Conservation (phyloP, 2,329 filamentous ascomycete species). For the Golovinomyces cichoracearum region DNA sequence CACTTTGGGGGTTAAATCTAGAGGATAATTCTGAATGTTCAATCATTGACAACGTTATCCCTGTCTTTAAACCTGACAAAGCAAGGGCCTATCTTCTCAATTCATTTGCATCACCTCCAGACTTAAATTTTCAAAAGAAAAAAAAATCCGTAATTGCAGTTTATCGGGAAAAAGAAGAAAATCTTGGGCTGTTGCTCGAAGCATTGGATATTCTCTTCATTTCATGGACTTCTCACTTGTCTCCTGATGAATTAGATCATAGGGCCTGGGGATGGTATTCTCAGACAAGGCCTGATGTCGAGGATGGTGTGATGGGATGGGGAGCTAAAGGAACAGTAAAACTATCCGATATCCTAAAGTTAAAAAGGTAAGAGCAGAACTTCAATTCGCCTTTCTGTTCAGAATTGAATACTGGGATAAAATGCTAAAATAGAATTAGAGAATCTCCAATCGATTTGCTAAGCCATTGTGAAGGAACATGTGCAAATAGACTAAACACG, state of each 20-base stretch:
- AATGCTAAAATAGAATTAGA: too few species aligned
- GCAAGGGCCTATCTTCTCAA: slow-evolving; percentile 33
- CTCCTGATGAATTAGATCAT: slow-evolving; percentile 40
- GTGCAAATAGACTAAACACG: too few species aligned
- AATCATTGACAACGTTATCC: slow-evolving; percentile 18
- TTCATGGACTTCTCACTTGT: slow-evolving; percentile 45
- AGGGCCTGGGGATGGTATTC: slow-evolving; percentile 66
- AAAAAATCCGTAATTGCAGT: slow-evolving; percentile 27
- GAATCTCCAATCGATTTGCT: too few species aligned
- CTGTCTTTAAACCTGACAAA: slow-evolving; percentile 46
- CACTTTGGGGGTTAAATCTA: slow-evolving; percentile 33
- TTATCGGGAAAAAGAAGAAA: slow-evolving; percentile 38
- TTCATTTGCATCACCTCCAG: slow-evolving; percentile 25
- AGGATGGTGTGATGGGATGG: slow-evolving; percentile 51
- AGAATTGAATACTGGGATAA: too few species aligned
- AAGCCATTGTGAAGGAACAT: too few species aligned
- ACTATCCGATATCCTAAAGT: slow-evolving; percentile 36
- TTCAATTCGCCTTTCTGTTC: too few species aligned
- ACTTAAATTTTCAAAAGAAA: slow-evolving; percentile 17
- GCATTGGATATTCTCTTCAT: slow-evolving; percentile 45
- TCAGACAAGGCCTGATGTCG: slow-evolving; percentile 48
- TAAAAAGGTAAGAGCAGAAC: slow-evolving; percentile 21
- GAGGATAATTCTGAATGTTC: background rate
- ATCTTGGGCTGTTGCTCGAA: slow-evolving; percentile 41
- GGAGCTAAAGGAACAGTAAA: slow-evolving; percentile 51